Conservation (phyloP, 2,329 filamentous ascomycete species). For the Paramyrothecium sp. region DNA sequence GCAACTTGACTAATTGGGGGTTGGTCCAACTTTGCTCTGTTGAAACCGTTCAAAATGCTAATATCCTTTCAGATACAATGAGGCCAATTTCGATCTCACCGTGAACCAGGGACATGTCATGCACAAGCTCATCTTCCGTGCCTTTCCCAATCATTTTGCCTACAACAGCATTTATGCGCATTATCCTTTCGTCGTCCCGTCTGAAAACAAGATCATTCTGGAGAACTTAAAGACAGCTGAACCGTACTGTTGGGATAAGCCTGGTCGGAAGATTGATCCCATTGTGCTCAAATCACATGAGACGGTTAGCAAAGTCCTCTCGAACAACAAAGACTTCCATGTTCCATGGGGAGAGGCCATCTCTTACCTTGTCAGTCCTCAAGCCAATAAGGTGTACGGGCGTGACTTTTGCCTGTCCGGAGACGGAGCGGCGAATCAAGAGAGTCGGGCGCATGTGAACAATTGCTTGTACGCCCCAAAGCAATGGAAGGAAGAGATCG, state of each 20-base stretch:
- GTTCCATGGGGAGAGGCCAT: not conserved
- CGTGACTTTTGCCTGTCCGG: not conserved
- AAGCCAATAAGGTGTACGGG: not conserved
- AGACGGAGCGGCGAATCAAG: not conserved
- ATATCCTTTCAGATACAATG: conserved; percentile 13
- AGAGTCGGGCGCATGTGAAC: not conserved
- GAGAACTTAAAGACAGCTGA: conserved; percentile 27
- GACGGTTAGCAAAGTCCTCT: not conserved
- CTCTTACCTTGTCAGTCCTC: not conserved
- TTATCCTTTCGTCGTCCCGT: conserved; percentile 40
- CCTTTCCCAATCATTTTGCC: conserved; percentile 63
- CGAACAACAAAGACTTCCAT: not conserved
- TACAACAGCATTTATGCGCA: conserved; percentile 64
- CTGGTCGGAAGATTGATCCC: not conserved
- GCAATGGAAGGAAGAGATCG: not conserved
- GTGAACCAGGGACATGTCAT: conserved; percentile 64
- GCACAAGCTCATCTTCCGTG: conserved; percentile 63
- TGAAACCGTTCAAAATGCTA: not conserved
- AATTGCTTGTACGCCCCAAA: not conserved
- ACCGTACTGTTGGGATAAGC: not conserved
- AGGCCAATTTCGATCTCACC: conserved; percentile 53
- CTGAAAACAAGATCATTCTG: conserved; percentile 59
- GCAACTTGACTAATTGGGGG: conserved; percentile 67
- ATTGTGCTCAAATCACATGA: conserved; percentile 1
- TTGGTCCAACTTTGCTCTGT: conserved; percentile 25